These are phyloP conservation scores for Neofusicoccum sp. DNA, from an alignment of 2,329 filamentous ascomycete genomes.

Conservation along the genomic window DNA sequence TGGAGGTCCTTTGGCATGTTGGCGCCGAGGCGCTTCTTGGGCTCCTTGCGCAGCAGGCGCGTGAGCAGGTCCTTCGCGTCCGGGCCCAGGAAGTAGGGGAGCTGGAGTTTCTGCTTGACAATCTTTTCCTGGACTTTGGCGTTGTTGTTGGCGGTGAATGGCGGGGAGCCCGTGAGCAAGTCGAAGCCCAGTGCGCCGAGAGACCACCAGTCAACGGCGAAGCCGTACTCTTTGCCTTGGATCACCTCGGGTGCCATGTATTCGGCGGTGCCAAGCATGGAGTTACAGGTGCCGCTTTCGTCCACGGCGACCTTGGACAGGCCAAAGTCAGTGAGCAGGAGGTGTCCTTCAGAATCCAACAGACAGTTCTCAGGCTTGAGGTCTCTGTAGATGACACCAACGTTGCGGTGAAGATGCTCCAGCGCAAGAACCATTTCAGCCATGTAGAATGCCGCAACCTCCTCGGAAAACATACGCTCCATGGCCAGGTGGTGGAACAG, in stretches of 20 bases:
- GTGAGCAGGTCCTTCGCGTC: slow-evolving; percentile 95
- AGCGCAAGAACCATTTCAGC: slow-evolving; percentile 95
- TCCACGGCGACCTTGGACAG: slow-evolving; percentile 91
- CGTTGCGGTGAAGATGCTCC: slow-evolving; percentile 86
- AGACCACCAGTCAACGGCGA: slow-evolving; percentile 98
- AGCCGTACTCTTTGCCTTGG: slow-evolving; percentile 84
- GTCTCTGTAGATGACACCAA: slow-evolving; percentile 95
- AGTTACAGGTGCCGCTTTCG: slow-evolving; percentile 74
- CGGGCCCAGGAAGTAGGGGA: slow-evolving; percentile 88
- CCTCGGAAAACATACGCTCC: slow-evolving; percentile 93
- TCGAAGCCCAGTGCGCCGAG: slow-evolving; percentile 92
- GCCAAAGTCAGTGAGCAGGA: slow-evolving; percentile 94
- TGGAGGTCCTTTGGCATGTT: slow-evolving; percentile 87
- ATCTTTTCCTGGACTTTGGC: slow-evolving; percentile 97
- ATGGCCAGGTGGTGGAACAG: slow-evolving; percentile 92
- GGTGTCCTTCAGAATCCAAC: slow-evolving; percentile 85
- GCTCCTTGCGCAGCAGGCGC: slow-evolving; percentile 87
- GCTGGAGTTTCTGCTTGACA: slow-evolving; percentile 81
- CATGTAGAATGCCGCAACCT: slow-evolving; percentile 94
- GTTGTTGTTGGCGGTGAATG: slow-evolving; percentile 88
- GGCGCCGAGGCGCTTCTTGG: slow-evolving; percentile 82
- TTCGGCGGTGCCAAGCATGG: slow-evolving; percentile 90
- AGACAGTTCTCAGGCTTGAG: slow-evolving; percentile 98
- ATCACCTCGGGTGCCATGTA: slow-evolving; percentile 99
- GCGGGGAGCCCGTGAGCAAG: slow-evolving; percentile 86